These are phyloP conservation scores for Lachnum nothofagi DNA, from an alignment of 2,329 filamentous ascomycete genomes.

Conservation along the genomic window DNA sequence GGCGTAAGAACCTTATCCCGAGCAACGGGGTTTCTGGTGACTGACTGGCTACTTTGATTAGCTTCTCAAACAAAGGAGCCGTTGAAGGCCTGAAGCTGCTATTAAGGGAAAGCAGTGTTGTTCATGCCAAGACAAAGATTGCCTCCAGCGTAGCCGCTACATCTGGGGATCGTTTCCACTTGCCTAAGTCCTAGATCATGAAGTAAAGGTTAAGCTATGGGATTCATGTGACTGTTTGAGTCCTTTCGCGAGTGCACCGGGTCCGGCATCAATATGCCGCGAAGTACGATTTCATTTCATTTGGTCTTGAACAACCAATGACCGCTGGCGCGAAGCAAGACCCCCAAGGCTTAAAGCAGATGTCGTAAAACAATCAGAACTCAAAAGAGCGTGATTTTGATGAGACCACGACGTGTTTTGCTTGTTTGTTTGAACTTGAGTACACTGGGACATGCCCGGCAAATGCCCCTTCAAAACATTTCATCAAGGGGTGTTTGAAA, in stretches of 20 bases:
- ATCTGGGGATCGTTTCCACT: not conserved
- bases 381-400: slow-evolving; percentile 8
- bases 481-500: not conserved
- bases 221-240: not conserved
- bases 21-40: slow-evolving; percentile 4
- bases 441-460: not conserved
- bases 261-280: no score
- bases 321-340: not conserved
- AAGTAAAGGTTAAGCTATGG: not conserved
- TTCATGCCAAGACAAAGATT: slow-evolving; percentile 3
- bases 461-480: not conserved
- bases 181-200: not conserved
- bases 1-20: slow-evolving; percentile 23
- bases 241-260: not conserved
- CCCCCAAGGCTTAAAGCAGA: not conserved
- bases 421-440: not conserved
- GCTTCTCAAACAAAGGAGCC: slow-evolving; percentile 9
- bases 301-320: not conserved
- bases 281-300: no score
- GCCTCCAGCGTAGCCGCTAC: not conserved
- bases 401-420: not conserved
- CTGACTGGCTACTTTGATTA: slow-evolving; percentile 12
- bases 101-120: slow-evolving; percentile 8
- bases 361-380: slow-evolving; percentile 10
- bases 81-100: slow-evolving; percentile 1